These are phyloP conservation scores for Blastobotrys aristatus DNA, from an alignment of 1,139 yeast species.

Conservation along the genomic window DNA sequence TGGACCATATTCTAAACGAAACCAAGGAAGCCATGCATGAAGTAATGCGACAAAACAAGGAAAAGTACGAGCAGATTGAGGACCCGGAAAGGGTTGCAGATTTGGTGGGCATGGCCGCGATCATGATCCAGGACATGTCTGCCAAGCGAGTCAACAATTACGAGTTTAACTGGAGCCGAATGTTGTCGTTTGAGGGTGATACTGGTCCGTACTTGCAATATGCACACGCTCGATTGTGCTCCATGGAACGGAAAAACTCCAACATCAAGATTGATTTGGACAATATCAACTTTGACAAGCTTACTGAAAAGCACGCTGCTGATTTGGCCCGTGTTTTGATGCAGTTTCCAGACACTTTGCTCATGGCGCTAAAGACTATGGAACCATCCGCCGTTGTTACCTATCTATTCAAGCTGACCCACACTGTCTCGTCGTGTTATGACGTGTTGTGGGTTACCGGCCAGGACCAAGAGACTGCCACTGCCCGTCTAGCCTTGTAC, in stretches of 20 bases:
- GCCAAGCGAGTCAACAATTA: slow-evolving; percentile 95
- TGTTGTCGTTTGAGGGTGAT: slow-evolving; percentile 98
- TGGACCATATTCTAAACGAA: slow-evolving; percentile 89
- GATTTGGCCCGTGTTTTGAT: slow-evolving; percentile 73
- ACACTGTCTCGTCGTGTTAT: slow-evolving; percentile 91
- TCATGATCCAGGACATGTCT: slow-evolving; percentile 99
- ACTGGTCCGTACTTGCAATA: slow-evolving; percentile 99
- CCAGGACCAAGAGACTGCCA: slow-evolving; percentile 80
- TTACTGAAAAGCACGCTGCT: slow-evolving; percentile 71
- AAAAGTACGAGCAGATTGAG: slow-evolving; percentile 87
- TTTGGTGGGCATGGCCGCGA: slow-evolving; percentile 92
- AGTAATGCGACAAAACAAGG: slow-evolving; percentile 91
- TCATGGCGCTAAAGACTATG: slow-evolving; percentile 74
- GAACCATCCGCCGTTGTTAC: slow-evolving; percentile 97
- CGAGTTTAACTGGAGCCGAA: slow-evolving; percentile 96
- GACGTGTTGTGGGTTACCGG: slow-evolving; percentile 98
- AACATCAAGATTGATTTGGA: slow-evolving; percentile 28
- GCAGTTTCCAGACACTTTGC: slow-evolving; percentile 87
- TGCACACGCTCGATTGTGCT: slow-evolving; percentile 95
- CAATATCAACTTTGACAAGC: slow-evolving; percentile 57
- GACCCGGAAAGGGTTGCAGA: slow-evolving; percentile 96
- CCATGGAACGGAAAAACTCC: slow-evolving; percentile 75
- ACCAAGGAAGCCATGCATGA: slow-evolving; percentile 95
- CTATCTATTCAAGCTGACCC: slow-evolving; percentile 85
- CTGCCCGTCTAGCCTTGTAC: slow-evolving; percentile 91